phyloP scores from a whole-genome alignment of 2,329 filamentous ascomycete species.

The Verticillium longisporum region DNA sequence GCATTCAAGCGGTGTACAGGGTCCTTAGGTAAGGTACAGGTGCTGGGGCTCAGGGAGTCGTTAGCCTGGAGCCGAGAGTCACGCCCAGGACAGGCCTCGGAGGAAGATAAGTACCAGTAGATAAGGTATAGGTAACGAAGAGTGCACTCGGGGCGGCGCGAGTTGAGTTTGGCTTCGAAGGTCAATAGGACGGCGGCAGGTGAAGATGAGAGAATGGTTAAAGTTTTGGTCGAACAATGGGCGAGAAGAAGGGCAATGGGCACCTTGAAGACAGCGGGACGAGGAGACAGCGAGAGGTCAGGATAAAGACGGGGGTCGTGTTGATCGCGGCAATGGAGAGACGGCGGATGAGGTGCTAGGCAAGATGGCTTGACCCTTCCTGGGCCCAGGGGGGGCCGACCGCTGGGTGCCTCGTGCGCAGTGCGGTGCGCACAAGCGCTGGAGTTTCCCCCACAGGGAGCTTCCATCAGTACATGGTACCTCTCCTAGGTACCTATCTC shows the following conservation, averaged over 20 bases:
- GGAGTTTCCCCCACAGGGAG: no score
- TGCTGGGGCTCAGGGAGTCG: neutral
- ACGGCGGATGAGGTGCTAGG: neutral
- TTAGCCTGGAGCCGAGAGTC: neutral
- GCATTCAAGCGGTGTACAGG: slow-evolving; percentile 1
- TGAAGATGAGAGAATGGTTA: neutral
- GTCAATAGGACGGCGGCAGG: neutral
- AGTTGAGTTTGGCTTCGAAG: no score
- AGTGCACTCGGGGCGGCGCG: no score
- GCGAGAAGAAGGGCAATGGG: neutral
- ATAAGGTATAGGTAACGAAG: no score
- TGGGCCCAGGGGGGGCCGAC: neutral
- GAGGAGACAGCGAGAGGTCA: neutral
- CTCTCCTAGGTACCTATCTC: no score
- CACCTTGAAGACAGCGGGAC: neutral
- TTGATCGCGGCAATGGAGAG: neutral
- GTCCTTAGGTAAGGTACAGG: neutral
- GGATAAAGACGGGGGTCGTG: neutral
- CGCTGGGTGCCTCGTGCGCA: neutral
- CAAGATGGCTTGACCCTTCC: neutral
- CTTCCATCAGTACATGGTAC: no score
- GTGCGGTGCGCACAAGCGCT: neutral
- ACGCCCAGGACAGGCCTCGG: neutral
- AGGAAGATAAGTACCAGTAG: neutral
- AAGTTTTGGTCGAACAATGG: neutral